These are phyloP conservation scores for Talaromyces adpressus DNA, from an alignment of 495 filamentous ascomycete species.

Conservation along the genomic window DNA sequence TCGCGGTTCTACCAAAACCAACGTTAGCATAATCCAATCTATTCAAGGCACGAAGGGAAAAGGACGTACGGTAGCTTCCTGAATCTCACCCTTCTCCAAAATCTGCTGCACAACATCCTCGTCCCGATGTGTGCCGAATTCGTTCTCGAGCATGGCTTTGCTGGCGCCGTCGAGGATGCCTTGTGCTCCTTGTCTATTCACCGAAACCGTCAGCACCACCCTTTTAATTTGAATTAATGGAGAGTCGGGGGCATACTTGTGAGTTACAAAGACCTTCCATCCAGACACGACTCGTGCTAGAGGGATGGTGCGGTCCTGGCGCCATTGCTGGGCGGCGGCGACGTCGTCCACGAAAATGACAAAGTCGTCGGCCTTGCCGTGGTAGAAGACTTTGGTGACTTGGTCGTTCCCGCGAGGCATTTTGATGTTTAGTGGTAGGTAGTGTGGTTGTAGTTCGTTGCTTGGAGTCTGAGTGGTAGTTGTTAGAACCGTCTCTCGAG, in stretches of 20 bases:
- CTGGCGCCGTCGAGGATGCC: constrained; percentile 71
- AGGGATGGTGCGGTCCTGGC: constrained; percentile 67
- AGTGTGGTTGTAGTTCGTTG: constrained; percentile 11
- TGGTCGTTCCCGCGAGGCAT: constrained; percentile 76
- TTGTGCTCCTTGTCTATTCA: constrained; percentile 72
- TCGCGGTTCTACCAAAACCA: constrained; percentile 19
- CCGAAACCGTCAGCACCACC: background rate
- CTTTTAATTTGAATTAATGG: too few species aligned
- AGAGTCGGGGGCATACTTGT: constrained; percentile 53
- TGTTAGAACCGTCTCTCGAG: background rate
- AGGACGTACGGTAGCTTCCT: constrained; percentile 57
- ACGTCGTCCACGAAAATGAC: constrained; percentile 79
- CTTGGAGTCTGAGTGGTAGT: background rate
- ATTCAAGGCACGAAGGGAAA: background rate
- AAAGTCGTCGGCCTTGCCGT: constrained; percentile 83
- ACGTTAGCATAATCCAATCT: constrained; percentile 11
- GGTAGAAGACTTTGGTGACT: constrained; percentile 80
- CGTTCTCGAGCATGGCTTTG: constrained; percentile 65
- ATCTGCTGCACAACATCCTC: constrained; percentile 77
- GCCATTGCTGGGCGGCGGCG: constrained; percentile 72
- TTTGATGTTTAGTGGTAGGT: constrained; percentile 15
- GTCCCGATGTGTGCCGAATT: constrained; percentile 75
- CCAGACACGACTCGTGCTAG: constrained; percentile 78
- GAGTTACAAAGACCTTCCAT: constrained; percentile 86
- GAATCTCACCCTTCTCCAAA: constrained; percentile 64